A percentile compares a stretch with the other conserved stretches of the same genome.
These are phyloP conservation scores for Cercospora brassicicola DNA, from an alignment of 2,329 filamentous ascomycete species.

Conservation along the genomic window DNA sequence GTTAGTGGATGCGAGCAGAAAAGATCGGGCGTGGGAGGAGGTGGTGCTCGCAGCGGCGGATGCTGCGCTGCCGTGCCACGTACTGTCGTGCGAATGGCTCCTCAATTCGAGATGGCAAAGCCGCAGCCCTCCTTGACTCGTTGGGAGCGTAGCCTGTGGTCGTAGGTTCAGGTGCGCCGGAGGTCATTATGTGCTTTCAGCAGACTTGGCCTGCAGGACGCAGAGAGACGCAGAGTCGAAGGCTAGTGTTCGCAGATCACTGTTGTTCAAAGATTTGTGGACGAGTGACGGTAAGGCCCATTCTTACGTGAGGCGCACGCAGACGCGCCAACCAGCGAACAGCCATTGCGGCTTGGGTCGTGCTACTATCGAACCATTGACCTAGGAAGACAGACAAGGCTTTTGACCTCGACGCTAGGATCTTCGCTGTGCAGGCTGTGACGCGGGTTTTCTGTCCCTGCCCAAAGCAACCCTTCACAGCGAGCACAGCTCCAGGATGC, in stretches of 20 bases:
- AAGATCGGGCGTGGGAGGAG: not conserved
- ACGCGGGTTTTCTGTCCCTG: constrained; percentile 28
- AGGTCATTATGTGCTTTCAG: constrained; percentile 30
- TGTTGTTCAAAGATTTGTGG: constrained; percentile 28
- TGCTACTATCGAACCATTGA: constrained; percentile 31
- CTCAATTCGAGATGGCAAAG: constrained; percentile 28
- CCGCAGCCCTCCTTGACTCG: constrained; percentile 30
- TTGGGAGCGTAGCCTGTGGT: constrained; percentile 31
- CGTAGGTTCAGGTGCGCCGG: constrained; percentile 29
- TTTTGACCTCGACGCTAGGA: constrained; percentile 24
- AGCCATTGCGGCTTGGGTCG: constrained; percentile 29
- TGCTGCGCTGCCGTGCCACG: constrained; percentile 10
- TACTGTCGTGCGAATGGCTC: constrained; percentile 32
- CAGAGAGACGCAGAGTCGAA: constrained; percentile 27
- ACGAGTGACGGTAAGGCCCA: constrained; percentile 25
- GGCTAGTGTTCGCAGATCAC: constrained; percentile 30
- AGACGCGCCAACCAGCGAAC: constrained; percentile 30
- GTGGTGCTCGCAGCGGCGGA: constrained; percentile 6
- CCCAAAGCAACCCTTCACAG: constrained; percentile 22
- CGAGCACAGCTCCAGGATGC: constrained; percentile 22
- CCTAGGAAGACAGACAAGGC: constrained; percentile 26
- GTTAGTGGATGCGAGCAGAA: constrained; percentile 13
- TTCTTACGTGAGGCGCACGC: constrained; percentile 31
- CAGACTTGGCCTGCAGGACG: constrained; percentile 28
- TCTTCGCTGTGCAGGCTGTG: constrained; percentile 31